Conservation (phyloP, 306 rosid genomes). For the Ceratonia siliqua region DNA sequence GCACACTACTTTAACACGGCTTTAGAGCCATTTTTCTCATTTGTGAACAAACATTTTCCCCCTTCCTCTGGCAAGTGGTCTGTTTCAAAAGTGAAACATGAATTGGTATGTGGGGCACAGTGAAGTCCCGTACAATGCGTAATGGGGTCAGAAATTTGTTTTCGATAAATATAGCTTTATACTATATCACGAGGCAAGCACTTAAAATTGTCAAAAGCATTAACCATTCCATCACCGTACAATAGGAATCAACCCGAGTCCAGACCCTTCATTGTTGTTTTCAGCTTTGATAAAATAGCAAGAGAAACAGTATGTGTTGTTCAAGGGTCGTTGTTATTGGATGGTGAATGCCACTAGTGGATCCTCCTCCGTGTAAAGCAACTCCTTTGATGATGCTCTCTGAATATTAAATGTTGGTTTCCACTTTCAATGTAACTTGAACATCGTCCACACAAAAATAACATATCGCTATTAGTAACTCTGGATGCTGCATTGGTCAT, state of each 20-base stretch:
- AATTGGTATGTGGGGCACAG: conserved; percentile 17
- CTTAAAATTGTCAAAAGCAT: not conserved
- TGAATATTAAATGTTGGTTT: not conserved
- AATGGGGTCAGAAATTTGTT: conserved; percentile 27
- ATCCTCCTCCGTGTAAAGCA: conserved; percentile 32
- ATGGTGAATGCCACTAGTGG: conserved; percentile 30
- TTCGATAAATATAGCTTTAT: not conserved
- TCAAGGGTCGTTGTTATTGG: conserved; percentile 7
- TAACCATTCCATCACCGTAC: not conserved
- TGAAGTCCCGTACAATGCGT: not conserved
- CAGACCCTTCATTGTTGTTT: not conserved
- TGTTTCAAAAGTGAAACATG: conserved; percentile 10
- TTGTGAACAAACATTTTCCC: not conserved
- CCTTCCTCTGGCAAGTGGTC: conserved; percentile 33
- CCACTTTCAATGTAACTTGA: too few species aligned
- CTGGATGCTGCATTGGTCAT: not conserved
- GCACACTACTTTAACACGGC: conserved; percentile 10
- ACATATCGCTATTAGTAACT: not conserved
- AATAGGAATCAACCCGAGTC: not conserved
- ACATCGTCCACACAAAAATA: too few species aligned
- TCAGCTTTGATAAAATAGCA: conserved; percentile 13
- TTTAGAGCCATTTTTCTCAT: conserved; percentile 20
- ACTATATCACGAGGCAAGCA: not conserved
- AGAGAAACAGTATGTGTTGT: not conserved
- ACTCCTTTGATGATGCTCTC: conserved; percentile 3